Evolutionary conservation across 2,329 filamentous ascomycete genomes (phyloP).

Genomic region (Fusarium protoensiforme): DNA sequence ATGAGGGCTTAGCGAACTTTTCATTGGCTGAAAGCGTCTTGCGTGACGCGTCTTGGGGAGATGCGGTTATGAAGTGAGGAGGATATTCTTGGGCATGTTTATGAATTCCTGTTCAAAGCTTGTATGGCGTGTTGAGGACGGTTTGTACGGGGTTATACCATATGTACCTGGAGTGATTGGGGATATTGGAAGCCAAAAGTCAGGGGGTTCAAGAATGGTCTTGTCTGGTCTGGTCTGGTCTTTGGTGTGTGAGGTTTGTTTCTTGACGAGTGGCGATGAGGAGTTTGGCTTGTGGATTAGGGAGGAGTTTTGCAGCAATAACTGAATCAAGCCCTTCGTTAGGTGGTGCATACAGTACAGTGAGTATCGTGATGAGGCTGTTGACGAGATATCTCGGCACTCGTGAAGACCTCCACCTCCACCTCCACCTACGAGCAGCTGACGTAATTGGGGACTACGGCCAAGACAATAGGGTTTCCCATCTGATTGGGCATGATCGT

Average conservation of each 20-base stretch:
- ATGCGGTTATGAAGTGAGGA: background rate
- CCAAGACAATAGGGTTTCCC: slow-evolving; percentile 24
- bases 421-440: slow-evolving; percentile 32
- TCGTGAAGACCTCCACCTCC: background rate
- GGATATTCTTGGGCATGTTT: background rate
- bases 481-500: slow-evolving; percentile 16
- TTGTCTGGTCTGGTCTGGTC: slow-evolving; percentile 8
- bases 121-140: slow-evolving; percentile 20
- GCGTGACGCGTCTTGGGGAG: slow-evolving; percentile 4
- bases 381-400: slow-evolving; percentile 23
- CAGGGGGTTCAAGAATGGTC: slow-evolving; percentile 28
- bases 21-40: slow-evolving; percentile 13
- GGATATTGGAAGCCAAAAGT: slow-evolving; percentile 12
- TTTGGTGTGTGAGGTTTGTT: slow-evolving; percentile 20
- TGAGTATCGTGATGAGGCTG: background rate
- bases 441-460: slow-evolving; percentile 33
- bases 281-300: slow-evolving; percentile 37
- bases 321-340: slow-evolving; percentile 33
- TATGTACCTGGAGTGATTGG: slow-evolving; percentile 19
- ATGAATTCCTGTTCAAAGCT: slow-evolving; percentile 5
- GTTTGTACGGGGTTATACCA: slow-evolving; percentile 9
- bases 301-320: slow-evolving; percentile 28
- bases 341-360: background rate
- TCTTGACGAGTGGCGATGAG: slow-evolving; percentile 35
- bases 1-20: background rate